Base-by-base conservation (phyloP, 805 yeast species). In the Priceomyces melissophilus region DNA sequence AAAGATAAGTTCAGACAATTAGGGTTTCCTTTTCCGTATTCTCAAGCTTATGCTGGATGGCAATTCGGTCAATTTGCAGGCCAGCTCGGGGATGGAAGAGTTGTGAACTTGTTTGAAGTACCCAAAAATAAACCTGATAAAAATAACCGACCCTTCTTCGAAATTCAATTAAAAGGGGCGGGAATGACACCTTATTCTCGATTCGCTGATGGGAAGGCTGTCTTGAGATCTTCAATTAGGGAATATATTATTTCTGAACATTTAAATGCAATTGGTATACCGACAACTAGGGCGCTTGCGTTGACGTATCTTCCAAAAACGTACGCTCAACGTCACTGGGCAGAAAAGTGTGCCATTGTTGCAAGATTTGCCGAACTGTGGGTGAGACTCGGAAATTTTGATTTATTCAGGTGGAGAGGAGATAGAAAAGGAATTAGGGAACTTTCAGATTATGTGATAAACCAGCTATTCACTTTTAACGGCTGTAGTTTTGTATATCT, bases 31-130 rank as follows among this genome's bases (percentile, higher is more conserved):
- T 79, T 78, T 49, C 98, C 99, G 0, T 91, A 85, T 61, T 79
- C 96, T 10, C 90, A 85, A 60, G 87, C 91, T 0, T 91, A 91
- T 61, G 96, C 98, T 1, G 99, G 99, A 1, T 88, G 84, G 73
- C 99, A 91, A 57, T 91, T 93, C 68, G 98, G 99, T 2, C 79
- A 78, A 48, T 91, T 91, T 78, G 97, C 97, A 0, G 98, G 98
- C 2, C 99, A 93, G 60, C 67, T 91, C 46, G 99, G 99, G 5
- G 99, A 91, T 60, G 99, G 99, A 1, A 69, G 99, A 44, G 96
- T 88, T 2, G 76, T 82, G 5, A 87, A 85, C 53, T 64, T 91
- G 34, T 90, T 91, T 64, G 91, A 86, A 48, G 63, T 84, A 0
- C 70, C 73, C 4, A 80, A 77, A 49, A 33, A 34, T n/a, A 25